Evolutionary conservation across 2,329 filamentous ascomycete species (phyloP).

Genomic region (Epichloe elymi): DNA sequence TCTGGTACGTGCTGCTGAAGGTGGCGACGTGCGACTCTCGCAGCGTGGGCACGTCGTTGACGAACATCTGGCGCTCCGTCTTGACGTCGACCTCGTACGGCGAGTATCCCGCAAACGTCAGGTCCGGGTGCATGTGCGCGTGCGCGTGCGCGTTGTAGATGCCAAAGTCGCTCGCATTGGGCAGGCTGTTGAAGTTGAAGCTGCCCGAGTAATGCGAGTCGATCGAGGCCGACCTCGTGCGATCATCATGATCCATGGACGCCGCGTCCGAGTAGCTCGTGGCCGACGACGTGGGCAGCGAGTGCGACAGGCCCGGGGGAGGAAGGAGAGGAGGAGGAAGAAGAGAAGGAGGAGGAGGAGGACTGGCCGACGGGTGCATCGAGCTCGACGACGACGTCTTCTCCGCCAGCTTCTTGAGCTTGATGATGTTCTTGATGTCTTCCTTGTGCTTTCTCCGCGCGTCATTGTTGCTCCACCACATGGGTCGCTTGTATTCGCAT

Average conservation of each 20-base stretch:
- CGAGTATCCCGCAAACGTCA: slow-evolving; percentile 46
- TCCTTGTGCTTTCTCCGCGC: slow-evolving; percentile 80
- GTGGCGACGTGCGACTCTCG: slow-evolving; percentile 81
- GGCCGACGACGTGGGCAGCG: slow-evolving; percentile 66
- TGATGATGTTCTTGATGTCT: slow-evolving; percentile 92
- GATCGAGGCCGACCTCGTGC: slow-evolving; percentile 63
- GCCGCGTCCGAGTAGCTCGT: slow-evolving; percentile 66
- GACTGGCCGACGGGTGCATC: slow-evolving; percentile 44
- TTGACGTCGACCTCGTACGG: slow-evolving; percentile 94
- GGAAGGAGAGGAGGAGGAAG: slow-evolving; percentile 34
- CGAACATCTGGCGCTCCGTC: slow-evolving; percentile 86
- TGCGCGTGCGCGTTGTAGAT: slow-evolving; percentile 51
- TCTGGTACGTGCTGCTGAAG: slow-evolving; percentile 83
- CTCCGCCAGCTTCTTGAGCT: slow-evolving; percentile 87
- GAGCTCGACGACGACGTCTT: slow-evolving; percentile 55
- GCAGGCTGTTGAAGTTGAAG: slow-evolving; percentile 60
- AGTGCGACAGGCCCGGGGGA: slow-evolving; percentile 57
- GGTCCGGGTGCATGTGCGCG: slow-evolving; percentile 50
- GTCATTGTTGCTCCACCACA: slow-evolving; percentile 96
- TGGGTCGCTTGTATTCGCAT: slow-evolving; percentile 92
- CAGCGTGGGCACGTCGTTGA: slow-evolving; percentile 78
- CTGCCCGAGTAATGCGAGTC: slow-evolving; percentile 64
- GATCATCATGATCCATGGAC: slow-evolving; percentile 24
- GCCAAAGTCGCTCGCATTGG: slow-evolving; percentile 40
- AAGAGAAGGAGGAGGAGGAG: slow-evolving; percentile 23